Evolutionary conservation across 2,329 filamentous ascomycete genomes (phyloP).

Genomic region (Byssothecium circinans): DNA sequence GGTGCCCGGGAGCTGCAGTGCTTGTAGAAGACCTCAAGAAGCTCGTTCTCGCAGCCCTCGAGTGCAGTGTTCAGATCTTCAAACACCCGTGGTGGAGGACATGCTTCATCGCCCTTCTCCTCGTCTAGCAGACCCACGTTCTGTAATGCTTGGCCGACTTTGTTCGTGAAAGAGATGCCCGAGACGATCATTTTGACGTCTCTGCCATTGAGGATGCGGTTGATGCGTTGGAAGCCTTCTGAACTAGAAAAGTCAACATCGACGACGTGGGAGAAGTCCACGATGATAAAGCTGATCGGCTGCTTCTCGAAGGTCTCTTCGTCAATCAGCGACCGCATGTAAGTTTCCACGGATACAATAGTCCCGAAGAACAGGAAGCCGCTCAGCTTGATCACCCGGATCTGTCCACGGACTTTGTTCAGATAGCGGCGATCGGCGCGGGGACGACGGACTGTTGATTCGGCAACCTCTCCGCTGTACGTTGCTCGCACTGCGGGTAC

Average conservation of each 20-base stretch:
- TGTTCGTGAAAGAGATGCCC: constrained; percentile 73
- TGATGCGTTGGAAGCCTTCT: constrained; percentile 92
- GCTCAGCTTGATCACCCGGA: constrained; percentile 85
- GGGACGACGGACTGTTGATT: constrained; percentile 89
- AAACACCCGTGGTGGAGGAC: constrained; percentile 64
- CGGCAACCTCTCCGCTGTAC: constrained; percentile 87
- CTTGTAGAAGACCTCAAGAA: constrained; percentile 66
- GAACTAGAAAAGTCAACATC: constrained; percentile 95
- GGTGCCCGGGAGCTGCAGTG: constrained; percentile 39
- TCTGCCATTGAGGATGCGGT: constrained; percentile 75
- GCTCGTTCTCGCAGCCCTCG: constrained; percentile 92
- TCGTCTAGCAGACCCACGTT: constrained; percentile 81
- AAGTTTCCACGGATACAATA: constrained; percentile 91
- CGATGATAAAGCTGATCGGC: constrained; percentile 84
- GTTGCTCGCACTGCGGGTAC: constrained; percentile 85
- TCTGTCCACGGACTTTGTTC: constrained; percentile 81
- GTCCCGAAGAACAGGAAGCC: constrained; percentile 99
- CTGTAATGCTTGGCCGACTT: constrained; percentile 75
- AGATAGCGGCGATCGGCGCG: constrained; percentile 87
- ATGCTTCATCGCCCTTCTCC: constrained; percentile 64
- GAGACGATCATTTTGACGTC: constrained; percentile 81
- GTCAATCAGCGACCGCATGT: constrained; percentile 78
- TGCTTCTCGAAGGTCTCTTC: constrained; percentile 75
- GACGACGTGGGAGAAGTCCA: constrained; percentile 87
- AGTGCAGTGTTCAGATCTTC: constrained; percentile 90